phyloP scores from a whole-genome alignment of 306 rosid genomes.

The Sophora flavescens region DNA sequence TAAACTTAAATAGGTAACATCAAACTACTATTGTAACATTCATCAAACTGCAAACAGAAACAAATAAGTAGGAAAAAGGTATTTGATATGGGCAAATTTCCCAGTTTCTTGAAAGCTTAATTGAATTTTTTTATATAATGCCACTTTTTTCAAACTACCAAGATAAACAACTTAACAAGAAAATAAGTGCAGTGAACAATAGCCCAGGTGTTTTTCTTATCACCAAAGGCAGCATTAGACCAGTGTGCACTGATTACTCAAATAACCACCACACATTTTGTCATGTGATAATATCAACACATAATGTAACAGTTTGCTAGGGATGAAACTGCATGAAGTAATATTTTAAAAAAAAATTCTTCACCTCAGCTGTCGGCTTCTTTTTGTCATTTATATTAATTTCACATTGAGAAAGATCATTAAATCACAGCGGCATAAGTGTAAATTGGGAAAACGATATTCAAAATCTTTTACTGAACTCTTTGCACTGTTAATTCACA shows the following conservation, averaged over 20 bases:
- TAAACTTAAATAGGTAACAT: not conserved
- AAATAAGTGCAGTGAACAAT: not conserved
- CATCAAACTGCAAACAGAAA: conserved; percentile 7
- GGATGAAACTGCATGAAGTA: too few species aligned
- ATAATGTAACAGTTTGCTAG: not conserved
- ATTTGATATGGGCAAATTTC: too few species aligned
- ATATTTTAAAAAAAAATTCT: too few species aligned
- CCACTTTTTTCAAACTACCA: not conserved
- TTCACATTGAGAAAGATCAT: too few species aligned
- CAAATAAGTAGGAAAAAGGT: too few species aligned
- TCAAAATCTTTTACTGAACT: too few species aligned
- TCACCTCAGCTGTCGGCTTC: too few species aligned
- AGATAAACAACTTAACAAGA: not conserved
- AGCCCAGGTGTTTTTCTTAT: not conserved
- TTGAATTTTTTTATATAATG: not conserved
- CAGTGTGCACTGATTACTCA: not conserved
- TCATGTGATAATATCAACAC: not conserved
- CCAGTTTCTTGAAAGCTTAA: not conserved
- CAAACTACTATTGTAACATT: not conserved
- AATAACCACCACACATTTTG: not conserved
- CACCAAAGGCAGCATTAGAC: not conserved
- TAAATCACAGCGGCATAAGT: not conserved
- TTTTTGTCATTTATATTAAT: too few species aligned
- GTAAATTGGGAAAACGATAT: too few species aligned
- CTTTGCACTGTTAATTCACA: not conserved